Base-by-base conservation (phyloP, 2,329 filamentous ascomycete species). In the Phialophora expanda region DNA sequence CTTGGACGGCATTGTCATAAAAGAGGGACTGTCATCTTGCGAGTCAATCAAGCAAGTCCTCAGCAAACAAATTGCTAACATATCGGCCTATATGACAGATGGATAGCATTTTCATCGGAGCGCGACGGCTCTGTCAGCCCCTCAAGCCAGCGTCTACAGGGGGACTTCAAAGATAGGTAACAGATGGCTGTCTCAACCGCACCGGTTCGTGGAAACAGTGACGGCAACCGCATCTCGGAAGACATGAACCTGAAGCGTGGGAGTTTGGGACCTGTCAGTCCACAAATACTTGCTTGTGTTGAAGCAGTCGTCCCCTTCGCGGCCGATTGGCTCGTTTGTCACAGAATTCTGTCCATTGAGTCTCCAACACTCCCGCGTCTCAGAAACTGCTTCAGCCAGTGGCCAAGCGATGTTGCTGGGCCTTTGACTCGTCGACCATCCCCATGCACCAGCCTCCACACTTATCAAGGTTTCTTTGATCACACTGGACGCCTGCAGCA, bases 361-460 rank as follows among this genome's bases (percentile, higher is more conserved):
- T 53, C 41, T 53, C 44, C 63, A 61, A 55, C 58, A 34, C 30
- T 51, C 38, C 34, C 44, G 17, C 56, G 64, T 67, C 65, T 67
- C 65, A 67, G 56, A 55, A 62, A 24, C 55, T 61, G 65, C 65
- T 46, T 67, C 56, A 67, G 65, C 61, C 65, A 61, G 41, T 62
- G 57, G 50, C 51, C 59, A 62, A 53, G 51, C 59, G 34, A 30
- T 30, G 28, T 54, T 20, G 53, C 54, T 53, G 58, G 58, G 44
- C 28, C 30, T 54, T 38, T 54, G 58, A 61, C 32, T 61, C 46
- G 48, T 61, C 46, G 50, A 44, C 26, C 34, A 4, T 22, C 17
- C 48, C 20, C 26, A 24, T 53, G 48, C 48, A 24, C 48, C 48
- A 14, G 48, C 48, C 48, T 53, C 48, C 48, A 26, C 48, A 53